phyloP scores from a whole-genome alignment of 2,329 filamentous ascomycete genomes.

The Aspergillus sp. region DNA sequence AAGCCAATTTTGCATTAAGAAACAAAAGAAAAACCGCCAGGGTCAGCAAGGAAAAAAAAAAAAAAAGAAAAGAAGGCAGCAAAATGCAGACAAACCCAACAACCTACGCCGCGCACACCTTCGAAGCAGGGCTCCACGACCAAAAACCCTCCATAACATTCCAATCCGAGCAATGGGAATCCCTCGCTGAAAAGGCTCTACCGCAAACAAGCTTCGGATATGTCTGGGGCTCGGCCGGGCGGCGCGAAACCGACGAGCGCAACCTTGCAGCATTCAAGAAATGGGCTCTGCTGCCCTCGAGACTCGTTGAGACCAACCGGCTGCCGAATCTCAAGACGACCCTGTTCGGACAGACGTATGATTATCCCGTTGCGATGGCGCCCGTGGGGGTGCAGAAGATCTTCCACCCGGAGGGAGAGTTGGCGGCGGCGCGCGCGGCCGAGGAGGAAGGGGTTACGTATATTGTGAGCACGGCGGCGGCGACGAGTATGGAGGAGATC shows the following conservation, averaged over 20 bases:
- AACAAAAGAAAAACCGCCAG: no score
- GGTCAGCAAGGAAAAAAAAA: neutral
- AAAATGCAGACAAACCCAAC: neutral
- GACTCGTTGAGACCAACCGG: constrained; percentile 33
- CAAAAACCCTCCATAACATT: constrained; percentile 54
- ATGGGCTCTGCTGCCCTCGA: constrained; percentile 28
- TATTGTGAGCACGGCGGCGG: constrained; percentile 64
- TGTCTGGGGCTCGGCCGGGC: constrained; percentile 57
- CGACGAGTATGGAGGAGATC: constrained; percentile 65
- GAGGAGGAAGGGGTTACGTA: constrained; percentile 61
- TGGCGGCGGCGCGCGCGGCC: constrained; percentile 61
- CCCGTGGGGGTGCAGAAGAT: constrained; percentile 70
- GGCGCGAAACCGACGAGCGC: constrained; percentile 27
- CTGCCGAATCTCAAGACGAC: constrained; percentile 42
- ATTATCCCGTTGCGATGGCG: constrained; percentile 60
- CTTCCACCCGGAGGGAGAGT: constrained; percentile 64
- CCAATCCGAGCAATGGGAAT: constrained; percentile 55
- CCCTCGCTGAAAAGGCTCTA: constrained; percentile 52
- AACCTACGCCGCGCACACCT: constrained; percentile 44
- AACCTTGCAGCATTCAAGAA: constrained; percentile 32
- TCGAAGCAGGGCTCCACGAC: constrained; percentile 48
- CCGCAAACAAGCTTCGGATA: constrained; percentile 56
- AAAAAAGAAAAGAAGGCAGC: neutral
- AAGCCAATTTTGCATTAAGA: no score
- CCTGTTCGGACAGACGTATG: constrained; percentile 51